Conservation (phyloP, 495 filamentous ascomycete species). For the Filosporella fistucella region DNA sequence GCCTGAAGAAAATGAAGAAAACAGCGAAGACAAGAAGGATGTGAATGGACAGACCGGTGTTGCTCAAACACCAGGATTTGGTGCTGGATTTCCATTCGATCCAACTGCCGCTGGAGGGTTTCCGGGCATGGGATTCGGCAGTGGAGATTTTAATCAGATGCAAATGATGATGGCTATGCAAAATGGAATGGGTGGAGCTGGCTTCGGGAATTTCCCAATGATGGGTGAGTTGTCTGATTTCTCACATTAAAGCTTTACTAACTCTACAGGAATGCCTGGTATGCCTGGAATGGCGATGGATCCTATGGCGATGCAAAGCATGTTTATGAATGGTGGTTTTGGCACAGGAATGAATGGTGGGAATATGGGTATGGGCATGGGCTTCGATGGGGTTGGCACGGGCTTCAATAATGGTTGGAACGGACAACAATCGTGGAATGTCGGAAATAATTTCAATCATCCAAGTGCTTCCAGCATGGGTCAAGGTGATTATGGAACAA, state of each 20-base stretch:
- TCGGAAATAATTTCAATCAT: constrained; percentile 66
- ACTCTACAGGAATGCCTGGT: constrained; percentile 60
- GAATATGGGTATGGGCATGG: constrained; percentile 86
- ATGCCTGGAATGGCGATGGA: constrained; percentile 84
- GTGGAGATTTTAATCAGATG: constrained; percentile 72
- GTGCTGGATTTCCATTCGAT: constrained; percentile 41
- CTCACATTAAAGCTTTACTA: constrained; percentile 21
- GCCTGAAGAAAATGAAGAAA: constrained; percentile 3
- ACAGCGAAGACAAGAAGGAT: constrained; percentile 9
- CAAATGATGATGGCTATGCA: constrained; percentile 69
- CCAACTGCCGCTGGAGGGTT: constrained; percentile 46
- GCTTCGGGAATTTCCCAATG: constrained; percentile 66
- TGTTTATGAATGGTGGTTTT: constrained; percentile 78
- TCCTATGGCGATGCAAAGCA: constrained; percentile 84
- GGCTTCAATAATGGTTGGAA: constrained; percentile 51
- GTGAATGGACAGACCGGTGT: constrained; percentile 17
- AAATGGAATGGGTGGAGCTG: constrained; percentile 61
- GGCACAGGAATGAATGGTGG: constrained; percentile 80
- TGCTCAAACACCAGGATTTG: constrained; percentile 28
- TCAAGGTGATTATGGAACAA: constrained; percentile 74
- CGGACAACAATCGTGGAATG: constrained; percentile 68
- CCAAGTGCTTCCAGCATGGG: constrained; percentile 71
- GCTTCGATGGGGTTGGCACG: constrained; percentile 49
- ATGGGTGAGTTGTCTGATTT: constrained; percentile 63
- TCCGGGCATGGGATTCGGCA: constrained; percentile 46